phyloP scores from a whole-genome alignment of 495 filamentous ascomycete genomes.

The Gamarada debralockiae region DNA sequence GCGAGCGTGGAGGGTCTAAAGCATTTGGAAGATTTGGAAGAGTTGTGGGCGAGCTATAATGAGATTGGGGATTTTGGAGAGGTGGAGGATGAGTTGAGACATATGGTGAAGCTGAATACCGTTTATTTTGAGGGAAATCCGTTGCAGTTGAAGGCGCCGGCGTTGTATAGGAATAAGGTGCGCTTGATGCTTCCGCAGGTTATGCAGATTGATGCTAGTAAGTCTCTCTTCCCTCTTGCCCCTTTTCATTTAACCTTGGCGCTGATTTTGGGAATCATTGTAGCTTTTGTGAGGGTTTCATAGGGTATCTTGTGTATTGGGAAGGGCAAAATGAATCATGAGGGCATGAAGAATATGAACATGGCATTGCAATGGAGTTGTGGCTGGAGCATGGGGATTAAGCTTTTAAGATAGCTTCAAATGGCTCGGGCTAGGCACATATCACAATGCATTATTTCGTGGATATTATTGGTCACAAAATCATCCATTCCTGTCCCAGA shows the following conservation, averaged over 20 bases:
- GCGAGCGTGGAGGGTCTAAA: slow-evolving; percentile 67
- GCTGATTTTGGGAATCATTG: slow-evolving; percentile 1
- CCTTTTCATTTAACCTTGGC: neutral
- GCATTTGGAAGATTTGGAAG: slow-evolving; percentile 68
- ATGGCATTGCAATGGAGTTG: slow-evolving; percentile 9
- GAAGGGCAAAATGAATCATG: neutral
- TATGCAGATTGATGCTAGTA: slow-evolving; percentile 94
- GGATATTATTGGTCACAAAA: too few relatives aligned
- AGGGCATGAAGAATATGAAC: neutral
- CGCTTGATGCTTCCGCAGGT: slow-evolving; percentile 81
- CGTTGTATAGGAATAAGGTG: slow-evolving; percentile 91
- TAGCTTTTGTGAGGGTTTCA: slow-evolving; percentile 25
- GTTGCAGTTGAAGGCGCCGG: slow-evolving; percentile 68
- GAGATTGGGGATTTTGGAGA: slow-evolving; percentile 74
- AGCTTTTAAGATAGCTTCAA: neutral
- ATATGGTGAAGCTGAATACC: slow-evolving; percentile 77
- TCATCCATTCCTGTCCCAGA: neutral
- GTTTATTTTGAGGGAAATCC: slow-evolving; percentile 99
- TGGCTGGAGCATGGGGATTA: neutral
- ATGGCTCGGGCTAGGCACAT: neutral
- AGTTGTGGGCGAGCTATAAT: slow-evolving; percentile 94
- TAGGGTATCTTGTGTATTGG: neutral
- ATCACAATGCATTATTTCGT: neutral
- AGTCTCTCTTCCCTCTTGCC: slow-evolving; percentile 37
- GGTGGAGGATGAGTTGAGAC: slow-evolving; percentile 72